These are phyloP conservation scores for Globisporangium paroecandrum DNA, from an alignment of 352 stramenopile genomes.

Conservation along the genomic window DNA sequence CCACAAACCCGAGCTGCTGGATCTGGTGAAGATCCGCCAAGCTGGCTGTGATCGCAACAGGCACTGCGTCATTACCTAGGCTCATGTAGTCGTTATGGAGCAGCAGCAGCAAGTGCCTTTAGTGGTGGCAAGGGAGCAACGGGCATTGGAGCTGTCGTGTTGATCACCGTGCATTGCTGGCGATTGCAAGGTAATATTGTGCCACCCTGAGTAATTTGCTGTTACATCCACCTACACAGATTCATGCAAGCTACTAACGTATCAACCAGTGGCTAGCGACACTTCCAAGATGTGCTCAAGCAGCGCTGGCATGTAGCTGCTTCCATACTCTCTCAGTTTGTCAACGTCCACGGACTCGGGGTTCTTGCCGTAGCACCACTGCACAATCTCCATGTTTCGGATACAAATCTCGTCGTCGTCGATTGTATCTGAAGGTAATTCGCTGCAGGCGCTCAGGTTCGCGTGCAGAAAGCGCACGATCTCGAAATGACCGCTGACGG, in stretches of 20 bases:
- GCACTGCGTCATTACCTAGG: neutral
- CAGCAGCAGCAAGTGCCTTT: neutral
- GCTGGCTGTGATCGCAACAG: neutral
- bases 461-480: neutral
- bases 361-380: constrained; percentile 6
- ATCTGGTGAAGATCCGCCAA: neutral
- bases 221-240: neutral
- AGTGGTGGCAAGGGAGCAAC: neutral
- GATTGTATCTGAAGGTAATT: neutral
- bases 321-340: neutral
- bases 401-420: neutral
- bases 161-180: neutral
- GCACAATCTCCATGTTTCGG: neutral
- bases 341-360: neutral
- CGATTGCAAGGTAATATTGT: neutral
- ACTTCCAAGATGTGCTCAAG: neutral
- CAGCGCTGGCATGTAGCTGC: neutral
- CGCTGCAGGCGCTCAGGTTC: neutral
- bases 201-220: neutral
- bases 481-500: neutral
- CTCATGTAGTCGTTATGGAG: neutral
- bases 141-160: neutral
- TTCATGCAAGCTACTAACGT: neutral
- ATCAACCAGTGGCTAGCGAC: neutral
- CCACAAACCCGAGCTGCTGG: neutral